Percentiles rank a stretch among this genome's conserved stretches.
Conservation (phyloP, 2,329 filamentous ascomycete species). For the Myriangium duriaei region DNA sequence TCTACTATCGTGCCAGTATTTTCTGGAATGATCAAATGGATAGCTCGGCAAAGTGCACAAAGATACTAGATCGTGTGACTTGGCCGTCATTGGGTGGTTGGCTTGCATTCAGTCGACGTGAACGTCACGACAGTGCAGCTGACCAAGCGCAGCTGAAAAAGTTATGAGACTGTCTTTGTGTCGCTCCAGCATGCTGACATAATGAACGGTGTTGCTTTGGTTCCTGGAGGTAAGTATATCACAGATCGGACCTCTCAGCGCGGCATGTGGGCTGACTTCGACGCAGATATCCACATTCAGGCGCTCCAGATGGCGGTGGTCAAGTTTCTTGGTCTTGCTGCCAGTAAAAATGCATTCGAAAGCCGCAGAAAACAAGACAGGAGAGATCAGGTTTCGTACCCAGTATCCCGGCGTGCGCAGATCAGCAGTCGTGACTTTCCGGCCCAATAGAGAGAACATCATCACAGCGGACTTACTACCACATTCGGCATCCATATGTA, state of each 20-base stretch:
- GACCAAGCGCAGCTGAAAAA: background rate
- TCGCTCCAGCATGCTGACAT: background rate
- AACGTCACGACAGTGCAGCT: background rate
- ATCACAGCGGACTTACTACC: background rate
- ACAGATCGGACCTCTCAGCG: slow-evolving; percentile 4
- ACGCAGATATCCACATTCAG: background rate
- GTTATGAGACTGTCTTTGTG: background rate
- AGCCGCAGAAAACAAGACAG: slow-evolving; percentile 30
- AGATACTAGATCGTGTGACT: no score
- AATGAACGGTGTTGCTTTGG: no score
- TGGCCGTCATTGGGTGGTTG: background rate
- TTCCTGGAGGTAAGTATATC: no score
- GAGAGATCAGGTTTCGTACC: slow-evolving; percentile 32
- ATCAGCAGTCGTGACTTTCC: slow-evolving; percentile 13
- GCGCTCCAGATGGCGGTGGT: no score
- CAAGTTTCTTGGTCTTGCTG: no score
- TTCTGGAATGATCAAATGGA: slow-evolving; percentile 2
- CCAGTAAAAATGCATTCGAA: background rate
- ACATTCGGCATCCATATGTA: no score
- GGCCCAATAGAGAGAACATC: slow-evolving; percentile 12
- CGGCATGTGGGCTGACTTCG: slow-evolving; percentile 6
- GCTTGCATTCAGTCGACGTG: background rate
- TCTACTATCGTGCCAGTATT: background rate
- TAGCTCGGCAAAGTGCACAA: slow-evolving; percentile 4
- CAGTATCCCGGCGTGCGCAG: no score